A percentile compares a stretch with the other conserved stretches of the same genome.
These are phyloP conservation scores for Nephelium lappaceum DNA, from an alignment of 345 rosid species.

Conservation along the genomic window DNA sequence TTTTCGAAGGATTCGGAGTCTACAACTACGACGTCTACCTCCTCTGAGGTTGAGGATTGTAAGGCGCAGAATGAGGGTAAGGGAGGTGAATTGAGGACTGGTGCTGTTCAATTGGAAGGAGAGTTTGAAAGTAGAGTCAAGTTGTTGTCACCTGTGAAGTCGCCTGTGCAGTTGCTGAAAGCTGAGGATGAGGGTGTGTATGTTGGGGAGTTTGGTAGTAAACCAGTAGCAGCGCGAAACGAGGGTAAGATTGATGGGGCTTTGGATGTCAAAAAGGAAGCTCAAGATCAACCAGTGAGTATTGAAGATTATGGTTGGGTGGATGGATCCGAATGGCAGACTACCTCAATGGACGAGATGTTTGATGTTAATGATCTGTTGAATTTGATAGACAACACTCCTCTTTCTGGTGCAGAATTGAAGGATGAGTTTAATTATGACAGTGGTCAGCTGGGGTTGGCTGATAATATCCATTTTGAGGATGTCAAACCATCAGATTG, in stretches of 20 bases:
- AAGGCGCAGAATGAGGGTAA: slow-evolving; percentile 27
- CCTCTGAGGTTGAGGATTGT: slow-evolving; percentile 46
- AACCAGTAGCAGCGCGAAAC: slow-evolving; percentile 7
- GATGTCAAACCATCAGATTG: slow-evolving; percentile 19
- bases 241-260: not conserved
- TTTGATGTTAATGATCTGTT: slow-evolving; percentile 67
- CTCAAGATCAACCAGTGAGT: slow-evolving; percentile 5
- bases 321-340: slow-evolving; percentile 17
- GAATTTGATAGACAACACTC: slow-evolving; percentile 28
- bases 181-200: slow-evolving; percentile 16
- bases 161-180: not conserved
- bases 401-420: slow-evolving; percentile 4
- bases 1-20: slow-evolving; percentile 28
- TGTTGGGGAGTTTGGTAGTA: slow-evolving; percentile 16
- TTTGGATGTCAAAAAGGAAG: not conserved
- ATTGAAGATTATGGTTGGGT: slow-evolving; percentile 31
- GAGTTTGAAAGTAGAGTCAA: not conserved
- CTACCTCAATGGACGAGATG: slow-evolving; percentile 43
- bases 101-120: not conserved
- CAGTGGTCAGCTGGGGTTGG: not conserved
- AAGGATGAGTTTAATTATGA: not conserved
- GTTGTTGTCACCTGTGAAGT: slow-evolving; percentile 2
- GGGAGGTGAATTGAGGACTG: slow-evolving; percentile 26
- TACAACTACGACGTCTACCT: slow-evolving; percentile 32
- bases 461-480: not conserved